phyloP scores from a whole-genome alignment of 148 eudicot species.

The Chenopodium formosanum region DNA sequence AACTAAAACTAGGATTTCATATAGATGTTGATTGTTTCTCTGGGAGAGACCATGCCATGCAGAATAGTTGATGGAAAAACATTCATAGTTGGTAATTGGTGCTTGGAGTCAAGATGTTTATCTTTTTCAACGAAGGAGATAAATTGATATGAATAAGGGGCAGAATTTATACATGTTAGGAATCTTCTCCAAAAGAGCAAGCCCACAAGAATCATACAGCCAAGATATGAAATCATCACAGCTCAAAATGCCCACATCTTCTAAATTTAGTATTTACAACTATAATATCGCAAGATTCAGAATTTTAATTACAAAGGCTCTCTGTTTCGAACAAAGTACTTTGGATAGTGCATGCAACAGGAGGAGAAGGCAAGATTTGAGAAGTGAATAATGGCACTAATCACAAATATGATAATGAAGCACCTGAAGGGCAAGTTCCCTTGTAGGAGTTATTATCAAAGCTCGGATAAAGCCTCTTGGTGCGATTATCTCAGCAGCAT shows the following conservation, averaged over 20 bases:
- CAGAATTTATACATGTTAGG: not conserved
- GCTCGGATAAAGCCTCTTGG: constrained; percentile 67
- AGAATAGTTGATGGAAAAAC: not conserved
- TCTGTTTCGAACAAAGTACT: not conserved
- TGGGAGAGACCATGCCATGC: not conserved
- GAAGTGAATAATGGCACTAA: constrained; percentile 4
- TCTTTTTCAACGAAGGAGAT: not conserved
- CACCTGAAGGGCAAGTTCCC: constrained; percentile 99
- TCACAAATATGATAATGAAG: not conserved
- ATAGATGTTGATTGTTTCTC: not conserved
- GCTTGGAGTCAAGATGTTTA: not conserved
- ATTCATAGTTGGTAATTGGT: not conserved
- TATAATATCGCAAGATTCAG: not conserved
- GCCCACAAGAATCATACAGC: not conserved
- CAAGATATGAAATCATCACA: not conserved
- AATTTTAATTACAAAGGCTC: not conserved
- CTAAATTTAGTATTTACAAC: not conserved
- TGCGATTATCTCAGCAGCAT: constrained; percentile 52
- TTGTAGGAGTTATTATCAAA: constrained; percentile 84
- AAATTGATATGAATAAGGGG: not conserved
- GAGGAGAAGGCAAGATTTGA: not conserved
- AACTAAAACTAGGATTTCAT: not conserved
- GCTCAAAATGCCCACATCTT: constrained; percentile 5
- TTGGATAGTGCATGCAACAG: not conserved
- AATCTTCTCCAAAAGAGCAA: not conserved